Conservation (phyloP, 305 asterid species). For the Solanum hybrid region DNA sequence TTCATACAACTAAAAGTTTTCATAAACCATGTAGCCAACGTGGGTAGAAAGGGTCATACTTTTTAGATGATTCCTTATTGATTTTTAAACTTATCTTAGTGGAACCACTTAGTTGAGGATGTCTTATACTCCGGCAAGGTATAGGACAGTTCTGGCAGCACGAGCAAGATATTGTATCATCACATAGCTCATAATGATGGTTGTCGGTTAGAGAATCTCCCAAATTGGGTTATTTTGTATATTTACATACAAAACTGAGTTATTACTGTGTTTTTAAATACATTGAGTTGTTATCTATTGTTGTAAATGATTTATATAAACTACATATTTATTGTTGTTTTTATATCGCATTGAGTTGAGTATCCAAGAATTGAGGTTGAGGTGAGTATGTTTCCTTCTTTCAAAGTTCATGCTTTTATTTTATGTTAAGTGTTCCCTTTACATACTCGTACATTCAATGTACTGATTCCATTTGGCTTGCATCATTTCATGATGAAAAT, state of each 20-base stretch:
- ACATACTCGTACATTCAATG: neutral
- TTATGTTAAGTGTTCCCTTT: neutral
- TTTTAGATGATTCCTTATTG: neutral
- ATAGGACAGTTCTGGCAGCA: neutral
- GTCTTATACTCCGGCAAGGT: neutral
- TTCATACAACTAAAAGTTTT: neutral
- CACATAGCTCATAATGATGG: neutral
- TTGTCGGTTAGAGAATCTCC: neutral
- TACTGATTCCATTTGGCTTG: neutral
- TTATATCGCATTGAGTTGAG: neutral
- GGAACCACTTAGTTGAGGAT: neutral
- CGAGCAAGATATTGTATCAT: neutral
- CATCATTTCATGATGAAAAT: neutral
- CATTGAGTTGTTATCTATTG: neutral
- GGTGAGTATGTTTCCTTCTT: neutral
- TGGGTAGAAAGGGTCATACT: neutral
- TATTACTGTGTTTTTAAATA: too few relatives aligned
- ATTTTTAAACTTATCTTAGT: too few relatives aligned
- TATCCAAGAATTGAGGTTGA: neutral
- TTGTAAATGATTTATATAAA: too few relatives aligned
- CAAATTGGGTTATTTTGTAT: neutral
- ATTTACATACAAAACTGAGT: neutral
- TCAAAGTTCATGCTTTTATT: neutral
- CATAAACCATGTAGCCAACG: too few relatives aligned
- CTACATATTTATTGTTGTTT: neutral